Percentiles rank a stretch among this genome's conserved stretches.
phyloP scores from a whole-genome alignment of 805 yeast genomes.

The Wickerhamiella vanderwaltii region DNA sequence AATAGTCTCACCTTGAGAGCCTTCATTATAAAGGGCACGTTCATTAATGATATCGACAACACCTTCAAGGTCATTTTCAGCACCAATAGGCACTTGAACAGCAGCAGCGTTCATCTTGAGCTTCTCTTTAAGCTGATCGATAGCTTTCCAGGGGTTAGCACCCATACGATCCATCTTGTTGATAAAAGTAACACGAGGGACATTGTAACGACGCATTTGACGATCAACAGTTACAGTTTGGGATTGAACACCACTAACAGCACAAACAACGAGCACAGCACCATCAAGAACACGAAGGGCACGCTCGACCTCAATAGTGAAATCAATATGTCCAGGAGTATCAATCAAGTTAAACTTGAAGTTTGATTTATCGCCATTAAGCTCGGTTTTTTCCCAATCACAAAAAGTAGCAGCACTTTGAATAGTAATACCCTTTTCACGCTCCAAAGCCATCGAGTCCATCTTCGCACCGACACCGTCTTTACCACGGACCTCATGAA shows the following conservation, averaged over 20 bases:
- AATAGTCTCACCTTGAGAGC: slow-evolving; percentile 74
- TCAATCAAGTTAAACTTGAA: slow-evolving; percentile 92
- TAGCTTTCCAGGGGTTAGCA: slow-evolving; percentile 89
- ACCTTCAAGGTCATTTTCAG: slow-evolving; percentile 75
- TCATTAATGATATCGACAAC: slow-evolving; percentile 83
- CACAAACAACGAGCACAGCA: slow-evolving; percentile 96
- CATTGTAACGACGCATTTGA: slow-evolving; percentile 96
- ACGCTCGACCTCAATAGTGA: slow-evolving; percentile 96
- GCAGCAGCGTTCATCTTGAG: slow-evolving; percentile 94
- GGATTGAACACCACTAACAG: slow-evolving; percentile 96
- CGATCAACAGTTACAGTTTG: slow-evolving; percentile 98
- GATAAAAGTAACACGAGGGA: slow-evolving; percentile 90
- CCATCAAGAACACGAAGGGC: slow-evolving; percentile 97
- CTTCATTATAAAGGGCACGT: slow-evolving; percentile 80
- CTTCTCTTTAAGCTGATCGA: slow-evolving; percentile 79
- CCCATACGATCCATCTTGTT: slow-evolving; percentile 99
- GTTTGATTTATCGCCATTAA: slow-evolving; percentile 35
- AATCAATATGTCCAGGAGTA: slow-evolving; percentile 98
- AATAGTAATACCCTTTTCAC: slow-evolving; percentile 97
- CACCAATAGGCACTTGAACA: slow-evolving; percentile 94
- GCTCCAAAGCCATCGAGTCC: slow-evolving; percentile 98
- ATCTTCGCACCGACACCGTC: slow-evolving; percentile 98
- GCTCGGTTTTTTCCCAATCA: slow-evolving; percentile 64
- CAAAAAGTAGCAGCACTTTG: slow-evolving; percentile 99
- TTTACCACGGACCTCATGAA: slow-evolving; percentile 90